These are phyloP conservation scores for Pisolithus orientalis DNA, from an alignment of 768 basidiomycete genomes.

Conservation along the genomic window DNA sequence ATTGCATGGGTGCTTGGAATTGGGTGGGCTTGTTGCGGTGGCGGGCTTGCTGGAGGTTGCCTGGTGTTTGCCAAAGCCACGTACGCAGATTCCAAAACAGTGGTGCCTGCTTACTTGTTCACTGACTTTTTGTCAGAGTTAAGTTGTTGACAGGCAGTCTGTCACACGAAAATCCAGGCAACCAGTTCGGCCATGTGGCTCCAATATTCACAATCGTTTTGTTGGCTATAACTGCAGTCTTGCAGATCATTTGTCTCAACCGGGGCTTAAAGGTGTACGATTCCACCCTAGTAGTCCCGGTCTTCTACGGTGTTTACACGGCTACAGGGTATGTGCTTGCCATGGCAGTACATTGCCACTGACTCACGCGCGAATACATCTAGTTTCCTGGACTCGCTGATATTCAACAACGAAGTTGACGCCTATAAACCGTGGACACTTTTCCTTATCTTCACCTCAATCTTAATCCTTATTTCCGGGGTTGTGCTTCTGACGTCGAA, in stretches of 20 bases:
- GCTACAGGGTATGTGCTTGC: conserved; percentile 59
- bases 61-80: conserved; percentile 71
- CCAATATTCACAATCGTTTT: conserved; percentile 69
- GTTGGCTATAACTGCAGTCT: conserved; percentile 65
- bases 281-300: conserved; percentile 86
- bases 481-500: conserved; percentile 94
- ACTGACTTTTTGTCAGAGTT: conserved; percentile 42
- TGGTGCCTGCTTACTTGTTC: background rate
- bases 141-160: conserved; percentile 71
- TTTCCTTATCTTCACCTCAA: conserved; percentile 82
- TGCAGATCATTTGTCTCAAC: conserved; percentile 90
- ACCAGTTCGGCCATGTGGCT: conserved; percentile 78
- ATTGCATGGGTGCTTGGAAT: conserved; percentile 91
- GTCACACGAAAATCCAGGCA: conserved; percentile 77
- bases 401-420: conserved; percentile 82
- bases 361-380: conserved; percentile 3
- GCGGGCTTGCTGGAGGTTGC: conserved; percentile 82
- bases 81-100: conserved; percentile 12
- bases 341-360: background rate
- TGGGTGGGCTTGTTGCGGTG: conserved; percentile 90
- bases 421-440: conserved; percentile 88
- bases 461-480: conserved; percentile 79
- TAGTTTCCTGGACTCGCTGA: conserved; percentile 57
- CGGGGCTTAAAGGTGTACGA: conserved; percentile 87
- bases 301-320: conserved; percentile 92